Evolutionary conservation across 495 filamentous ascomycete genomes (phyloP).

Genomic region (Penicillium argentinense): DNA sequence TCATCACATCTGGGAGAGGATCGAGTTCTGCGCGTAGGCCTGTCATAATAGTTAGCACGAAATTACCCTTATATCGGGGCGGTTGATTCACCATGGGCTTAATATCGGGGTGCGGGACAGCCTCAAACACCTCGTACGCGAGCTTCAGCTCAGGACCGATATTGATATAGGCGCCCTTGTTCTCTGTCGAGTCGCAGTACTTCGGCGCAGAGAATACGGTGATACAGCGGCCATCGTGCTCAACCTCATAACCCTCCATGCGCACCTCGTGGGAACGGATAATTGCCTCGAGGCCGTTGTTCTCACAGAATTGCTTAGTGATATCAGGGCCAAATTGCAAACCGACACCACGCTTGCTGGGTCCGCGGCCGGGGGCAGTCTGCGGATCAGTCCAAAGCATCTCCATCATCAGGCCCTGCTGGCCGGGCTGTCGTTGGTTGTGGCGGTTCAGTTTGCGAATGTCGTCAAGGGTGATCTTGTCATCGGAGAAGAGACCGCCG

Average conservation of each 20-base stretch:
- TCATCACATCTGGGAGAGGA: constrained; percentile 66
- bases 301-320: constrained; percentile 95
- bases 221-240: constrained; percentile 94
- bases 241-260: constrained; percentile 97
- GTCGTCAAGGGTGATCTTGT: constrained; percentile 88
- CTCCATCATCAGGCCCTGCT: constrained; percentile 98
- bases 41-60: constrained; percentile 36
- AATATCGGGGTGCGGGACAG: constrained; percentile 92
- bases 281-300: constrained; percentile 89
- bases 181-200: constrained; percentile 97
- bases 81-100: constrained; percentile 79
- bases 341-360: constrained; percentile 95
- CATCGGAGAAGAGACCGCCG: constrained; percentile 96
- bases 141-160: constrained; percentile 91
- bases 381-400: constrained; percentile 99
- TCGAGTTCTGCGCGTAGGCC: constrained; percentile 80
- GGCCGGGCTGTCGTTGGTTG: constrained; percentile 92
- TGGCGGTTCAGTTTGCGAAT: constrained; percentile 91
- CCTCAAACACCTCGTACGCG: constrained; percentile 87
- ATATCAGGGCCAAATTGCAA: constrained; percentile 96
- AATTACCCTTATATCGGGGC: neutral
- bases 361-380: constrained; percentile 76
- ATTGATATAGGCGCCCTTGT: constrained; percentile 98
- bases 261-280: constrained; percentile 97
- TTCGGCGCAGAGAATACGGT: constrained; percentile 99